Base-by-base conservation (phyloP, 192 early-diverging fungal species). In the Coemansia sp. region DNA sequence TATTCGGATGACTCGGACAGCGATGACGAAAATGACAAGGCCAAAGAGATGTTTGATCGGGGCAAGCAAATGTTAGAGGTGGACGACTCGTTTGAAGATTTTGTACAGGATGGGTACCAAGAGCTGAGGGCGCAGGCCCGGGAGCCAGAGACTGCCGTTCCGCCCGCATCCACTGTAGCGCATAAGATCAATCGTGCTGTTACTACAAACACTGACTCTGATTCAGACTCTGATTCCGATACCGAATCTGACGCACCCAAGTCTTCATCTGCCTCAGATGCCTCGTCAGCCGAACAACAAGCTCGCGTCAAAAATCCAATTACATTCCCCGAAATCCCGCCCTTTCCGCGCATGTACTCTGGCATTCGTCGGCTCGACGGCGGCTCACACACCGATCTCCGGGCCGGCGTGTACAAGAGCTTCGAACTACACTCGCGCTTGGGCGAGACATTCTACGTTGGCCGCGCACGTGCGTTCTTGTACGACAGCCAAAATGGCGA, bases 401-500 rank as follows among this genome's bases (percentile, higher is more conserved):
- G 74, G 10, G 74, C 74, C n/a, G 74, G 74, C n/a, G 55, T 77
- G 10, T 77, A 58, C 46, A 77, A 77, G 57, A 59, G 50, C 38
- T 64, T 77, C 48, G 61, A 64, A 38, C 48, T 77, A 58, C 74
- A 69, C 17, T 69, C 71, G 26, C 60, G 74, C 2, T 47, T 77
- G 0, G 74, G 74, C 38, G 61, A 71, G 51, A 67, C 56, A 0
- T 67, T 70, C 18, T 61, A 59, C 37, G 31, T 77, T 34, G 61
- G 34, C 4, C 56, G 62, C 21, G 61, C 61, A 10, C 68, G 50
- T 20, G 74, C 74, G 1, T 67, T 60, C 37, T 54, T 66, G 25
- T 77, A 77, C 26, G 69, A 77, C 24, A 28, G 52, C 34, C 14
- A 36, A 14, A 62, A 71, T 18, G 26, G 20, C 14, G 69, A 68